Base-by-base conservation (phyloP, 139 green algal genomes). In the Chlamydomonas schloesseri region DNA sequence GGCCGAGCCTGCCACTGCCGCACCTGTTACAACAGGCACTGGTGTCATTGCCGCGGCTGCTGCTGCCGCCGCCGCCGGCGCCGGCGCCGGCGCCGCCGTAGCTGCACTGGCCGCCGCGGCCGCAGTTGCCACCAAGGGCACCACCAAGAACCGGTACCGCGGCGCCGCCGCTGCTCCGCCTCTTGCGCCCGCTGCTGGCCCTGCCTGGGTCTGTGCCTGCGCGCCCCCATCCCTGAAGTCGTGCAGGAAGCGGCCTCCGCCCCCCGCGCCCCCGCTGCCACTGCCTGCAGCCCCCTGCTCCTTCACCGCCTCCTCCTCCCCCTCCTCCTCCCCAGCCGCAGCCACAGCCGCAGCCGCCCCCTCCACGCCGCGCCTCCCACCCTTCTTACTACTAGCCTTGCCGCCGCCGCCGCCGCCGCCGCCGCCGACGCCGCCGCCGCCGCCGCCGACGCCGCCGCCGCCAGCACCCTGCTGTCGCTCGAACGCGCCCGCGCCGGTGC, bases 111-210 rank as follows among this genome's bases (percentile, higher is more conserved):
- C n/a, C n/a, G n/a, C n/a, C n/a, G n/a, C n/a, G n/a, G n/a, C n/a
- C n/a, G n/a, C n/a, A n/a, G n/a, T n/a, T n/a, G n/a, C n/a, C n/a
- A n/a, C 26, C 11, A 13, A 14, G 23, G 18, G 42, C 15, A 80
- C 73, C 11, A 68, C 50, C 2, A 80, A 0, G 73, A 80, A 80
- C 8, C 47, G 73, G 73, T 80, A 80, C 71, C 18, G 69, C 2
- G 24, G 69, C 34, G 6, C 68, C 13, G 71, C 23, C 42, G 34
- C 23, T 29, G 26, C 14, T 3, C 64, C 26, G 1, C 17, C 64
- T 3, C 24, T 31, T 15, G 67, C 67, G 11, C 14, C 67, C 23
- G 31, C n/a, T 62, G 42, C 37, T 78, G 42, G 42, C 13, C 26
- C 23, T 6, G n/a, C 73, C 73, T 23, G 28, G 29, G 42, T 0